Evolutionary conservation across 495 filamentous ascomycete species (phyloP).

Genomic region (Penicillium fimorum): DNA sequence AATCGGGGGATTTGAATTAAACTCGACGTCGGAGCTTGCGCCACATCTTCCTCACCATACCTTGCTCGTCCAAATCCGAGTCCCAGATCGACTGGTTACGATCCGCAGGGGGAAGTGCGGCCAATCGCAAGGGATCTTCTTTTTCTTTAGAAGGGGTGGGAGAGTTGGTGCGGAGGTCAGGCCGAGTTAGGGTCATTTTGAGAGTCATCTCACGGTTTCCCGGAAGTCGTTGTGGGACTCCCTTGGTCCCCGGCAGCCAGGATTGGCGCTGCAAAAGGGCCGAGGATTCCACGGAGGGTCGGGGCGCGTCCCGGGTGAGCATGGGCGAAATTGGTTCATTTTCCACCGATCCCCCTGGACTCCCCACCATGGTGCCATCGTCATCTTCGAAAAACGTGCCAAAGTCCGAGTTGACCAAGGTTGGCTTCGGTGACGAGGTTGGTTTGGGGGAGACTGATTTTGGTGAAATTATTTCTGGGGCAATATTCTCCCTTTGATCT

Average conservation of each 20-base stretch:
- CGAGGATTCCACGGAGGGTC: constrained; percentile 19
- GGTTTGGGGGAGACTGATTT: constrained; percentile 7
- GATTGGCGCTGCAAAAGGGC: constrained; percentile 22
- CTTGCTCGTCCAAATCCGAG: constrained; percentile 37
- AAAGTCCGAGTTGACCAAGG: constrained; percentile 14
- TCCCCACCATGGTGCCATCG: constrained; percentile 34
- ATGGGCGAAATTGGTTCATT: constrained; percentile 12
- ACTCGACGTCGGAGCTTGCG: constrained; percentile 38
- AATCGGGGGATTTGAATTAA: constrained; percentile 23
- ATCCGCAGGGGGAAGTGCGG: constrained; percentile 48
- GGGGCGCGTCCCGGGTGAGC: constrained; percentile 12
- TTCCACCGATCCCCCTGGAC: constrained; percentile 19
- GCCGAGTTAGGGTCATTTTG: constrained; percentile 88
- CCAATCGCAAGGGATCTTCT: constrained; percentile 55
- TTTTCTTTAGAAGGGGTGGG: constrained; percentile 59
- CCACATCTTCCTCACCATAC: constrained; percentile 58
- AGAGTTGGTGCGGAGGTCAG: constrained; percentile 73
- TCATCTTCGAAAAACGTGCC: constrained; percentile 51
- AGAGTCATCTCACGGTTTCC: constrained; percentile 81
- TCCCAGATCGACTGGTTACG: constrained; percentile 48
- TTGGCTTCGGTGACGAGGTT: constrained; percentile 5
- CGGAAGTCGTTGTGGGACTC: constrained; percentile 20
- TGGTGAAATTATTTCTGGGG: constrained; percentile 18
- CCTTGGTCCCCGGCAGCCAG: constrained; percentile 18
- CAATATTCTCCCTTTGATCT: constrained; percentile 33